Evolutionary conservation across 2,329 filamentous ascomycete genomes (phyloP), one percentile per base, ranked within the genome.

Genomic region (Phialemonium atrogriseum): DNA sequence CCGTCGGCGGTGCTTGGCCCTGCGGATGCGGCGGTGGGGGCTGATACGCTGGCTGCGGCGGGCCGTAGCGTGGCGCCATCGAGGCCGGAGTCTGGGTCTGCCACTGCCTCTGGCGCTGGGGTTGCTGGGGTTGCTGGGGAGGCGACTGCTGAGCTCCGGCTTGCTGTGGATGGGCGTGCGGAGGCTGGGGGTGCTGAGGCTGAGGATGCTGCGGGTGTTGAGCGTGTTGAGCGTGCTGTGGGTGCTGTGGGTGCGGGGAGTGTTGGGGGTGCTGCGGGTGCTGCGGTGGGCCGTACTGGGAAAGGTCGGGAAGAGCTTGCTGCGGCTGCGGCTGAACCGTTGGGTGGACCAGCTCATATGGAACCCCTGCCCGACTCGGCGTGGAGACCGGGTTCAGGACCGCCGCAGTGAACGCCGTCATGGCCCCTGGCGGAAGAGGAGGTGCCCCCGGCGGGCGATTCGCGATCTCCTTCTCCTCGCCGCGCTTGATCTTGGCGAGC

Each of bases 401-500:
- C 5, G 28, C 28, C 5, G 28, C 28, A 19, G 24, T 30, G 28
- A 30, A 30, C 14, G 28, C 28, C 4, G 28, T 30, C 28, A 30
- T 30, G 12, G 28, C 19, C 3, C 28, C 28, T 11, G 28, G 28
- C 6, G 28, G 28, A 5, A 30, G 11, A 7, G 28, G 28, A 10
- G 28, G 28, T 10, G 28, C 43, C 38, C 29, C 37, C 34, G 4
- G 40, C 30, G 9, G 37, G 40, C 7, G 43, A 35, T 10, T 34
- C 33, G n/a, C 42, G 2, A 42, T 39, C 39, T 48, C 46, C 6
- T 38, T 25, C 20, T 50, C 47, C 31, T 50, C 47, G 15, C 48
- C 46, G n/a, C 46, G 36, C 40, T 47, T 47, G 38, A 50, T 47
- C 39, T 47, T 50, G 28, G 44, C 44, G 20, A 50, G 34, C 37